Base-by-base conservation (phyloP, 2,329 filamentous ascomycete species). In the Phialophora tarda region DNA sequence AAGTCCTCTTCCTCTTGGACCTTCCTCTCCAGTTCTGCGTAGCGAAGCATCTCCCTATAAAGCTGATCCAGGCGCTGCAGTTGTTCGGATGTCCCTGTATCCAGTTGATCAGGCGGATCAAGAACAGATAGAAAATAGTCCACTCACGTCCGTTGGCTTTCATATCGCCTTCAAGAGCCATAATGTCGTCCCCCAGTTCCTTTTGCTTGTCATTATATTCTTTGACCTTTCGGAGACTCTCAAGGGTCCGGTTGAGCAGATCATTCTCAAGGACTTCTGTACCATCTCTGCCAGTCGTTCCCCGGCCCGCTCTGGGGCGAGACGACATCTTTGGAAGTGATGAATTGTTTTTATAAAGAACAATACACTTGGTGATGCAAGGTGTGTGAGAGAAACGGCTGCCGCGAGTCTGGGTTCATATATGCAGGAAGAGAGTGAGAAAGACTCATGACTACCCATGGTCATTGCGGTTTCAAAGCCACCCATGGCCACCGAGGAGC, bases 1-100 rank as follows among this genome's bases (percentile, higher is more conserved):
- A 83, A 81, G 70, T 83, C 81, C 64, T 81, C 80, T 14, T 82
- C 82, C 64, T 83, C 81, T 58, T 83, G 77, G 38, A 83, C 82
- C 23, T 79, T 78, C 68, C 78, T 78, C 69, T 84, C 82, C 51
- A 82, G 80, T 66, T 83, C 82, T 57, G 80, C 79, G 50, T 82
- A 75, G 69, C 81, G 82, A 60, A 79, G 72, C 59, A 80, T 78
- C 66, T 82, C 79, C 54, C 82, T 78, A 67, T 82, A 81, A 55
- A 81, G 77, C 55, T 72, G 75, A 67, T 83, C 80, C 23, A 84
- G 77, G 59, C 80, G 77, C 48, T 63, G 64, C 47, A 69, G 67
- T 48, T 72, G 66, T 11, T 73, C 71, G 34, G 68, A 61, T 12
- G 69, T 71, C 6, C 68, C 66, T 70, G 55, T 51, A 51, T 21